A percentile compares a stretch with the other conserved stretches of the same genome.
Evolutionary conservation across 2,329 filamentous ascomycete species (phyloP).

Genomic region (Trichoderma sp.): DNA sequence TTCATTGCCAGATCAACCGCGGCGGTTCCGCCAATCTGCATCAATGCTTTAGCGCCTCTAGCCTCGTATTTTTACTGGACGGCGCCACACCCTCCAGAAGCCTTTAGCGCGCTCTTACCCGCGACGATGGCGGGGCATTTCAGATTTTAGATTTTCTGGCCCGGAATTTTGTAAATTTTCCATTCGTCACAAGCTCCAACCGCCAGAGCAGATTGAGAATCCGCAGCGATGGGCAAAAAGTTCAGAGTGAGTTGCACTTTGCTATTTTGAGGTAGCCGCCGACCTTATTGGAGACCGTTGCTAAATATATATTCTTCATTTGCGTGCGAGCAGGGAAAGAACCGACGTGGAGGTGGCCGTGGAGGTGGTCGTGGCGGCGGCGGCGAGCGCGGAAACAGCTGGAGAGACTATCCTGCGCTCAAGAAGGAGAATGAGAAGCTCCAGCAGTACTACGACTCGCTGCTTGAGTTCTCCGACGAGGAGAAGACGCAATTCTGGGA

Average conservation of each 20-base stretch:
- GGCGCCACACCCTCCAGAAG: not conserved
- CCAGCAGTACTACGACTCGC: conserved; percentile 81
- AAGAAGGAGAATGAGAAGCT: conserved; percentile 81
- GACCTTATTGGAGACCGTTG: not conserved
- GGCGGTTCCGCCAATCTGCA: not conserved
- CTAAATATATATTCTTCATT: not conserved
- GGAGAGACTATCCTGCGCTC: conserved; percentile 48
- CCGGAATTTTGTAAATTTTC: conserved; percentile 25
- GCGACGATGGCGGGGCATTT: conserved; percentile 21
- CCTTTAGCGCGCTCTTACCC: conserved; percentile 23
- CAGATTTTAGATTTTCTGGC: conserved; percentile 16
- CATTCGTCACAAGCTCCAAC: conserved; percentile 5
- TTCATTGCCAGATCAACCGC: not conserved
- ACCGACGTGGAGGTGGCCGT: conserved; percentile 39
- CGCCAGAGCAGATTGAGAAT: conserved; percentile 18
- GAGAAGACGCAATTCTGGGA: conserved; percentile 85
- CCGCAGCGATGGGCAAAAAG: conserved; percentile 42
- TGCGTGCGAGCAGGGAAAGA: conserved; percentile 38
- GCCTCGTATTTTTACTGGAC: conserved; percentile 1
- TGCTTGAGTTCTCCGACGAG: conserved; percentile 73
- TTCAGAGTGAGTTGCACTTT: conserved; percentile 36
- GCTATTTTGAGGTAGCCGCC: not conserved
- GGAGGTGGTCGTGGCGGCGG: conserved; percentile 38
- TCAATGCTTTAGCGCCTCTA: conserved; percentile 12
- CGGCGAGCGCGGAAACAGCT: conserved; percentile 32